phyloP scores from a whole-genome alignment of 371 early-diverging fungal species.

The Actinomortierella ambigua region DNA sequence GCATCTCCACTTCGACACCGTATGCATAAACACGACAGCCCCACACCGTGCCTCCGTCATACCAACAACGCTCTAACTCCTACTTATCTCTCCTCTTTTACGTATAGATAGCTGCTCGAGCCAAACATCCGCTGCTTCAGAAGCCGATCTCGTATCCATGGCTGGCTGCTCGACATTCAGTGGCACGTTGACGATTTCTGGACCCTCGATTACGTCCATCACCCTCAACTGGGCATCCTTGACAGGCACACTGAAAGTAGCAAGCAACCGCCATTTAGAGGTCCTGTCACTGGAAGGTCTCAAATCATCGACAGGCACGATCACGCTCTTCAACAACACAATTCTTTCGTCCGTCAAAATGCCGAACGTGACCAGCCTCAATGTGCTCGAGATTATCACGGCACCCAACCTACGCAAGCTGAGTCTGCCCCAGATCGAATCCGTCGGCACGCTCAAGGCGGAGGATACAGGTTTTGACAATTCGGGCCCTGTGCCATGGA shows the following conservation, averaged over 20 bases:
- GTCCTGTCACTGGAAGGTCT: constrained; percentile 52
- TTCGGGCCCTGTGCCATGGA: constrained; percentile 35
- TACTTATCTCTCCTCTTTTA: not conserved
- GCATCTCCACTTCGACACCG: no score
- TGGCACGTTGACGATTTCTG: constrained; percentile 52
- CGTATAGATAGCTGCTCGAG: constrained; percentile 28
- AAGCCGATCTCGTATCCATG: constrained; percentile 54
- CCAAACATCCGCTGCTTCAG: constrained; percentile 39
- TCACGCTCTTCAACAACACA: constrained; percentile 55
- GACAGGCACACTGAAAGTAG: constrained; percentile 51
- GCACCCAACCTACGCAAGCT: constrained; percentile 47
- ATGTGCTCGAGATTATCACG: constrained; percentile 52
- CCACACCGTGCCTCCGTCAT: no score
- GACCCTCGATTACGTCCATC: constrained; percentile 50
- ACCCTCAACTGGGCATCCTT: constrained; percentile 48
- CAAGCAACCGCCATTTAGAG: constrained; percentile 47
- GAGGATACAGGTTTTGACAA: constrained; percentile 53
- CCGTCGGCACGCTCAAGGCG: constrained; percentile 49
- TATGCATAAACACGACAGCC: no score
- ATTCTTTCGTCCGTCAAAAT: constrained; percentile 45
- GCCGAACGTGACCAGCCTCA: constrained; percentile 44
- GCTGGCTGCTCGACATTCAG: constrained; percentile 50
- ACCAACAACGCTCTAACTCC: no score
- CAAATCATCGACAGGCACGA: constrained; percentile 49
- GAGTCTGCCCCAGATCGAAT: constrained; percentile 48